These are phyloP conservation scores for Ilyonectria sp. DNA, from an alignment of 2,329 filamentous ascomycete species.

Conservation along the genomic window DNA sequence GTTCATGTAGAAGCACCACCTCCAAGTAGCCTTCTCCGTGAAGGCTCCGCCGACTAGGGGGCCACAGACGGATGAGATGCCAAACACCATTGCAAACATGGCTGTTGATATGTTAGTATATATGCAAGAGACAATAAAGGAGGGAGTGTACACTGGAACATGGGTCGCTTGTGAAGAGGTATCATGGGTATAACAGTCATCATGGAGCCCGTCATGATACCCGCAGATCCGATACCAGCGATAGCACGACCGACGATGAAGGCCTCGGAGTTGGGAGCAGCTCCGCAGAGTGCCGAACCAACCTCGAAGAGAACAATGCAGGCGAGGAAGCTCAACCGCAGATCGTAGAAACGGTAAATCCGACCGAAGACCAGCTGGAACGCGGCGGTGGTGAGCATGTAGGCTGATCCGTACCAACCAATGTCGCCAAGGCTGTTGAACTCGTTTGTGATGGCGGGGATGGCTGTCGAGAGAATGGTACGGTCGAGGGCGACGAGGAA, in stretches of 20 bases:
- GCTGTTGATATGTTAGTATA: conserved; percentile 48
- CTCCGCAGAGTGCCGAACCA: conserved; percentile 69
- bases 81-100: conserved; percentile 69
- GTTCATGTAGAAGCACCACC: conserved; percentile 74
- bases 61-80: conserved; percentile 67
- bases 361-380: conserved; percentile 67
- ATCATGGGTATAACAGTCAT: conserved; percentile 72
- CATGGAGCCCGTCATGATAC: conserved; percentile 71
- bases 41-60: conserved; percentile 70
- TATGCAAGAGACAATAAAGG: neutral
- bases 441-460: conserved; percentile 69
- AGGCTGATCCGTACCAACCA: conserved; percentile 75
- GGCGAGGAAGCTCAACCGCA: conserved; percentile 63
- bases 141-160: conserved; percentile 63
- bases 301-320: conserved; percentile 68
- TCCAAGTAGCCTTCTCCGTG: conserved; percentile 64
- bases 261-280: conserved; percentile 66
- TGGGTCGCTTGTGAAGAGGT: conserved; percentile 71
- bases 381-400: conserved; percentile 73
- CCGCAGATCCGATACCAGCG: conserved; percentile 69
- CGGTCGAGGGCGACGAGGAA: conserved; percentile 72
- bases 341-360: conserved; percentile 68
- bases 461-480: conserved; percentile 70
- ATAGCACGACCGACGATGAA: conserved; percentile 72
- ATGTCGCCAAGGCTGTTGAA: conserved; percentile 73